A percentile compares a stretch with the other conserved stretches of the same genome.
These are phyloP conservation scores for Pyronema domesticum DNA, from an alignment of 495 filamentous ascomycete species.

Conservation along the genomic window DNA sequence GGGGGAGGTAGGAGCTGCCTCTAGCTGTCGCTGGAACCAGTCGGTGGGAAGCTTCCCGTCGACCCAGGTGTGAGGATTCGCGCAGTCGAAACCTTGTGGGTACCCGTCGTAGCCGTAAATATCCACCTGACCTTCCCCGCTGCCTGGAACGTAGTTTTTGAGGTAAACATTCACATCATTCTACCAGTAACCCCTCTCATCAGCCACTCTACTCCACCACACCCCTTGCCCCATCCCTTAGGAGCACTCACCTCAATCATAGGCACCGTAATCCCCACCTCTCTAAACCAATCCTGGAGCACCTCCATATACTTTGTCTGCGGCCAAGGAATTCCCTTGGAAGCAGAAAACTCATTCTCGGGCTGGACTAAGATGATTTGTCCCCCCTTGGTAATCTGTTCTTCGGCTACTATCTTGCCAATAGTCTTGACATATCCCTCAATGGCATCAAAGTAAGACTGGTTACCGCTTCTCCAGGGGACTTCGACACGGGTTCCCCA, in stretches of 20 bases:
- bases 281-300: slow-evolving; percentile 46
- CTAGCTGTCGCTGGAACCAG: slow-evolving; percentile 19
- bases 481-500: slow-evolving; percentile 49
- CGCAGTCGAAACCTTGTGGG: slow-evolving; percentile 36
- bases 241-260: slow-evolving; percentile 30
- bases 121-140: slow-evolving; percentile 44
- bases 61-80: slow-evolving; percentile 29
- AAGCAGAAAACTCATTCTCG: slow-evolving; percentile 54
- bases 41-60: slow-evolving; percentile 28
- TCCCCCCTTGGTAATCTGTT: slow-evolving; percentile 63
- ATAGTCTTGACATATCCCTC: slow-evolving; percentile 41
- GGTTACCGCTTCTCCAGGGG: slow-evolving; percentile 39
- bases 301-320: slow-evolving; percentile 44
- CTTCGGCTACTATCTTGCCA: slow-evolving; percentile 46
- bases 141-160: slow-evolving; percentile 50
- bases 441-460: slow-evolving; percentile 47
- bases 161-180: slow-evolving; percentile 44
- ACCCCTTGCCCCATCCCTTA: too few species aligned
- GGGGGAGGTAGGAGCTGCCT: slow-evolving; percentile 37
- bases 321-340: slow-evolving; percentile 35
- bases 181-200: too few species aligned
- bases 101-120: slow-evolving; percentile 67
- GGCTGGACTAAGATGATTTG: slow-evolving; percentile 62
- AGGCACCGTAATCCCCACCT: slow-evolving; percentile 54
- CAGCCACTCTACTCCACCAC: too few species aligned